Evolutionary conservation across 768 basidiomycete genomes (phyloP), one percentile per base, ranked within the genome.

Genomic region (Tricholoma bakamatsutake): DNA sequence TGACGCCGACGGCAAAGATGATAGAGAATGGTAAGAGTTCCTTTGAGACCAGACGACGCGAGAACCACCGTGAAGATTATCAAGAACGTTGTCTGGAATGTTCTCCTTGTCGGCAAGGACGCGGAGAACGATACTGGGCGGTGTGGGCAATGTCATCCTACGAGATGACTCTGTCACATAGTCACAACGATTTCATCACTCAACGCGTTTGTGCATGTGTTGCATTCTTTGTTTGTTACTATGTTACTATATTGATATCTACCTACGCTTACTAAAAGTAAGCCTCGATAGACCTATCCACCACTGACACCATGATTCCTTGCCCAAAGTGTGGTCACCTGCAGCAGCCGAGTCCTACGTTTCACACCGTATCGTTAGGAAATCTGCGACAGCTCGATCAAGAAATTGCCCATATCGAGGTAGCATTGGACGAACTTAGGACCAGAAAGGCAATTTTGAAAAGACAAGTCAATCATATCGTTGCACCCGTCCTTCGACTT

Each of bases 51-150:
- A 85, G 1, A 68, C 76, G 46, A 85, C 80, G 52, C 69, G 69
- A 56, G 65, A 64, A 39, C 57, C 55, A 15, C 68, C 60, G 2
- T 70, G 66, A 46, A 69, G 67, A 35, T 72, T 61, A 39, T 30
- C 52, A 50, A 11, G 9, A 17, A n/a, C 24, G 27, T 30, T 39
- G 42, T 27, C 37, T 13, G 31, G 37, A 17, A 33, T 73, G 62
- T 75, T 76, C 59, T 82, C 82, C 65, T 82, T 84, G 65, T 84
- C 79, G 58, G 71, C 74, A 57, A 65, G 65, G 28, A 58, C 61
- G 52, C 78, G 69, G 55, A 83, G 84, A 5, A 78, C 73, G 4
- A 85, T 79, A 53, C 71, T 71, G 4, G 86, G 86, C 10, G 87
- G 87, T 0, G 85, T 87, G 5, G 76, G 77, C 24, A 88, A 77